phyloP scores from a whole-genome alignment of 2,329 filamentous ascomycete genomes.

The Lasiodiplodia gonubiensis region DNA sequence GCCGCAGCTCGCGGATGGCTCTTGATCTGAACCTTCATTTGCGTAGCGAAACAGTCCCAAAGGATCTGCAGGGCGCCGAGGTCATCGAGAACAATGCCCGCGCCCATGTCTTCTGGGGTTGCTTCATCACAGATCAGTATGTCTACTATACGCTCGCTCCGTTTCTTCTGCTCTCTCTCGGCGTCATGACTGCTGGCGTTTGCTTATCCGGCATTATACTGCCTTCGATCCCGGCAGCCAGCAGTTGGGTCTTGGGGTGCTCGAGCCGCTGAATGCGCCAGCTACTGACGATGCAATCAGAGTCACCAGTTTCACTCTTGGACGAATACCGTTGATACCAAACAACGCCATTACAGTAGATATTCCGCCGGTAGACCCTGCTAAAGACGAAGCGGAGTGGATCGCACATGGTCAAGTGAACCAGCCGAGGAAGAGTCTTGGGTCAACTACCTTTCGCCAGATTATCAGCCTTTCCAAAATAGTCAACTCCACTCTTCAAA shows the following conservation, averaged over 20 bases:
- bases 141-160: conserved; percentile 1
- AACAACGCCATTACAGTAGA: conserved; percentile 32
- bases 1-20: conserved; percentile 32
- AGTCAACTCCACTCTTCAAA: conserved; percentile 33
- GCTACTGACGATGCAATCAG: conserved; percentile 22
- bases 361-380: conserved; percentile 29
- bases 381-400: conserved; percentile 31
- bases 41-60: conserved; percentile 10
- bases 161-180: neutral
- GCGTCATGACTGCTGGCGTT: neutral
- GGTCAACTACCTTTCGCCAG: conserved; percentile 32
- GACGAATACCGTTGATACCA: conserved; percentile 32
- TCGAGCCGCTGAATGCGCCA: neutral
- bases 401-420: conserved; percentile 27
- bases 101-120: conserved; percentile 33
- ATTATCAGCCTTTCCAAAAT: conserved; percentile 32
- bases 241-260: neutral
- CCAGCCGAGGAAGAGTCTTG: conserved; percentile 22
- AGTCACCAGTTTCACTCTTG: conserved; percentile 33
- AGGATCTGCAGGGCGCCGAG: conserved; percentile 8
- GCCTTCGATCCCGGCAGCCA: too few relatives aligned
- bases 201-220: neutral
- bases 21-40: conserved; percentile 32
- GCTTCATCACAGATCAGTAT: conserved; percentile 34
- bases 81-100: conserved; percentile 24